These are phyloP conservation scores for Luzula sylvatica DNA, from an alignment of 176 grass and related monocot genomes.

Conservation along the genomic window DNA sequence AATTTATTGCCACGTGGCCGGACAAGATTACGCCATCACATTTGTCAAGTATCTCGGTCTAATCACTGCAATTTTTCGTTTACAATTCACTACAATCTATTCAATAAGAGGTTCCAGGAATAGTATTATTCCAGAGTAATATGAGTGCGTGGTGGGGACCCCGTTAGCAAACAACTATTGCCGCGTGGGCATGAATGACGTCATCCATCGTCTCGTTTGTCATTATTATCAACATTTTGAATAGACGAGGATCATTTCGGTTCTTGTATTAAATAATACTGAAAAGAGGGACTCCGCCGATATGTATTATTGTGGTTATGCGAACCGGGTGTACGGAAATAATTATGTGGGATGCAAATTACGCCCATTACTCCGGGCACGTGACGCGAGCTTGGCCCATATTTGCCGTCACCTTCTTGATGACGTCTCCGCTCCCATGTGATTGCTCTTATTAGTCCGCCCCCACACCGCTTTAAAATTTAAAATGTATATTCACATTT, in stretches of 20 bases:
- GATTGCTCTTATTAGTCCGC: slow-evolving; percentile 16
- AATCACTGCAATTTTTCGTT: too few relatives aligned
- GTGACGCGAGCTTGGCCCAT: slow-evolving; percentile 45
- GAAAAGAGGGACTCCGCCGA: background rate
- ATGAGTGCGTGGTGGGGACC: background rate
- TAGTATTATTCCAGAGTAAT: too few relatives aligned
- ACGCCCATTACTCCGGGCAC: slow-evolving; percentile 8
- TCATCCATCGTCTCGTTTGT: background rate
- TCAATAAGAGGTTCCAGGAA: too few relatives aligned
- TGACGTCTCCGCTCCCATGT: slow-evolving; percentile 61
- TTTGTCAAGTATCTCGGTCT: too few relatives aligned
- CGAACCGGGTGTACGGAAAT: background rate
- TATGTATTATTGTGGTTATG: background rate
- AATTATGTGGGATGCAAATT: background rate
- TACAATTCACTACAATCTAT: too few relatives aligned
- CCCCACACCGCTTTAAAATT: background rate
- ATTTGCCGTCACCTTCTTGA: slow-evolving; percentile 15
- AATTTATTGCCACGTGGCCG: background rate
- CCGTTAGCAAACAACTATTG: background rate
- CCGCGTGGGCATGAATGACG: slow-evolving; percentile 12
- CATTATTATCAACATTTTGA: too few relatives aligned
- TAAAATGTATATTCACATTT: too few relatives aligned
- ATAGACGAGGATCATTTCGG: background rate
- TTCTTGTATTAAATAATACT: too few relatives aligned
- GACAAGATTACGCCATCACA: background rate